Evolutionary conservation across 192 early-diverging fungal species (phyloP), one percentile per base, ranked within the genome.

Genomic region (Podila clonocystis): DNA sequence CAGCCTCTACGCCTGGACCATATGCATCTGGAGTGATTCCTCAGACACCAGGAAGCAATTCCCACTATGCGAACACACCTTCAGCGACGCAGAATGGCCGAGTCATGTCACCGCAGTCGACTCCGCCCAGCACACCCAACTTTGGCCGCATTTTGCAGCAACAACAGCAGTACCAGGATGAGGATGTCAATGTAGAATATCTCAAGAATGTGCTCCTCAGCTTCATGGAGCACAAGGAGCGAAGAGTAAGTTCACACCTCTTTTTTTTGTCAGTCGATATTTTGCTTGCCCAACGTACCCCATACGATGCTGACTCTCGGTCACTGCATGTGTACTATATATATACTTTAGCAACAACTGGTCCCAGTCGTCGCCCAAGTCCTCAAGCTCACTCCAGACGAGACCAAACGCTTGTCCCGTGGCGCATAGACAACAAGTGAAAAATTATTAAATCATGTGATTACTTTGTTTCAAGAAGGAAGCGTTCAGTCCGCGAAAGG

Each of bases 171-270:
- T 1, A 20, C 9, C 59, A 82, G 36, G 87, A 87, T 22, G 86
- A 89, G 49, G 90, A 91, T 49, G 75, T 91, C 7, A 91, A 93
- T 73, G 61, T 91, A n/a, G 91, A 94, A 67, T 95, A 95, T 65
- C 71, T 94, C 11, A 92, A 91, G 69, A 87, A 90, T 62, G 85
- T 95, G 1, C 65, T 95, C 29, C 50, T 95, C 26, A 92, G 90
- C 73, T 94, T 94, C 72, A 79, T 95, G 71, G 93, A 95, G 82
- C 82, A 87, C 45, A 93, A 89, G 65, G 87, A 89, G 11, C 91
- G 87, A 69, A 84, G 93, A 68, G 92, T 93, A 86, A 82, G 88
- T 82, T 17, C 33, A 6, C 33, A 33, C 33, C 30, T 30, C 50
- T 20, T 30, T 58, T 20, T 69, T 24, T 58, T 24, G 55, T 57